These are phyloP conservation scores for Exophiala lecanii-corni DNA, from an alignment of 2,329 filamentous ascomycete genomes.

Conservation along the genomic window DNA sequence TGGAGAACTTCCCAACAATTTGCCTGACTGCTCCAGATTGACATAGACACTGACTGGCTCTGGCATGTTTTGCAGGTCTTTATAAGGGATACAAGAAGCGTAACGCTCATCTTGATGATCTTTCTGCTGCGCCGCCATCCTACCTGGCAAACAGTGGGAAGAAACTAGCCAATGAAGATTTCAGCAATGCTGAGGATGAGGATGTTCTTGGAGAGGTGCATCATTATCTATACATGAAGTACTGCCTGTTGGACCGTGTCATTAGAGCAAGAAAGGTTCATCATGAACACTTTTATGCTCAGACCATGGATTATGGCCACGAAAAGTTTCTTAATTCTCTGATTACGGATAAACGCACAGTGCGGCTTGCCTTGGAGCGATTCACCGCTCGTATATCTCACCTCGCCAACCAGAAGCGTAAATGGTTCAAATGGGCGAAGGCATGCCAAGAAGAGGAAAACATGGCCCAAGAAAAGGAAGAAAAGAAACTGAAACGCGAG, in stretches of 20 bases:
- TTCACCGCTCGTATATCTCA: too few relatives aligned
- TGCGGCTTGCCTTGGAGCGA: slow-evolving; percentile 40
- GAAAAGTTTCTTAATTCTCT: slow-evolving; percentile 38
- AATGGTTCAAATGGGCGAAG: slow-evolving; percentile 48
- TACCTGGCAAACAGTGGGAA: slow-evolving; percentile 35
- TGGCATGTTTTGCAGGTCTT: slow-evolving; percentile 27
- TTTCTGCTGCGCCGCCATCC: too few relatives aligned
- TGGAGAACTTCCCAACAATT: too few relatives aligned
- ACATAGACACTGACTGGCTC: neutral
- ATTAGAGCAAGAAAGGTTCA: slow-evolving; percentile 41
- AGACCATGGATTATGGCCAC: slow-evolving; percentile 42
- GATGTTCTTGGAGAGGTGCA: too few relatives aligned
- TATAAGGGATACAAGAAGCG: slow-evolving; percentile 52
- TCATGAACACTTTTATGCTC: slow-evolving; percentile 40
- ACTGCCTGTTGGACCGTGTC: slow-evolving; percentile 37
- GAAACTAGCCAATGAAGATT: slow-evolving; percentile 36
- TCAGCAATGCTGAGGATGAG: too few relatives aligned
- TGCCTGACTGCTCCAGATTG: too few relatives aligned
- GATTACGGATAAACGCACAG: slow-evolving; percentile 35
- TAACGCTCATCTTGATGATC: slow-evolving; percentile 45
- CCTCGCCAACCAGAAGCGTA: slow-evolving; percentile 42
- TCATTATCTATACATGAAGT: slow-evolving; percentile 37
- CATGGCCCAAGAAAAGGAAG: slow-evolving; percentile 44
- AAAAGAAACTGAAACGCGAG: slow-evolving; percentile 47
- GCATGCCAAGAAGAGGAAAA: slow-evolving; percentile 45